Base-by-base conservation (phyloP, 164 flowering plant species). In the Pachysandra terminalis region DNA sequence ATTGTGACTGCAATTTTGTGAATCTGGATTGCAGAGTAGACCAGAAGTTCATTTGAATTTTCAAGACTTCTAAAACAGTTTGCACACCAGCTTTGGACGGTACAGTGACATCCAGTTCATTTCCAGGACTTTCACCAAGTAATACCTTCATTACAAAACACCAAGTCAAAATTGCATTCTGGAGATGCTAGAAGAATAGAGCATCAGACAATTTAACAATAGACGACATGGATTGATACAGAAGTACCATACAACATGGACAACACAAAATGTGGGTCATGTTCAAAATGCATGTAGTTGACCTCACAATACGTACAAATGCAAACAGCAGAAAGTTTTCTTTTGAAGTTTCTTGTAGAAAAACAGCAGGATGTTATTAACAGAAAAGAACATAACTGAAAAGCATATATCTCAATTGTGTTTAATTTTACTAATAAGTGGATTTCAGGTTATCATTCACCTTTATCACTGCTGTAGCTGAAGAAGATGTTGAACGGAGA, bases 401-500 rank as follows among this genome's bases (percentile, higher is more conserved):
- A 56, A 12, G 23, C n/a, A 9, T 56, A 12, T 13, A 56, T 9
- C 27, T 2, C n/a, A n/a, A n/a, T n/a, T 25, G 5, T 56, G 14
- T 14, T 25, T 23, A 24, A 56, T 32, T 32, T 3, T 7, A 32
- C 17, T 10, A 12, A 45, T 15, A 45, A 45, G 51, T 45, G 10
- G 21, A 1, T 53, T 37, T 53, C 26, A 35, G 12, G 8, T 19
- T 25, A 54, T 28, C 17, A 19, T 58, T 69, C 56, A 94, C 98
- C 95, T 91, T 87, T 67, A 94, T 81, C 61, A 94, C 98, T 23
- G 91, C 88, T 32, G 90, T 81, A 54, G 98, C 93, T 56, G 98
- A 94, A 68, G 95, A 86, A 68, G 98, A 91, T 81, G 91, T 94
- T 68, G 98, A 91, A 5, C 97, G 95, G 15, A 94, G 95, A 79